A percentile compares a stretch with the other conserved stretches of the same genome.
These are phyloP conservation scores for Aegilops longissima DNA, from an alignment of 176 grass and related monocot species.

Conservation along the genomic window DNA sequence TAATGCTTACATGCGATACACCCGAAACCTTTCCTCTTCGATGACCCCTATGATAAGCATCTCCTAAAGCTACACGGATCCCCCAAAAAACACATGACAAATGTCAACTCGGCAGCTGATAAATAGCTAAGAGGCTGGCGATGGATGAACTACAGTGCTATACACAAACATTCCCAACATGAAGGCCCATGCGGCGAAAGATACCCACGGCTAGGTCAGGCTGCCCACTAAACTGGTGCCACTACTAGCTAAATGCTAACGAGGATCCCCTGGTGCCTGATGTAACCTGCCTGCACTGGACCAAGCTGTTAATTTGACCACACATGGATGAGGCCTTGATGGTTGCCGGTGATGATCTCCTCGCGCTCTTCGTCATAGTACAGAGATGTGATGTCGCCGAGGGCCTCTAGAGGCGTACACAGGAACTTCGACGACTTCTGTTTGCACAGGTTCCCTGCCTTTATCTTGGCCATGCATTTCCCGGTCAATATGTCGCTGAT, in stretches of 20 bases:
- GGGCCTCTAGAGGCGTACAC: conserved; percentile 50
- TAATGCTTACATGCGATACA: background rate
- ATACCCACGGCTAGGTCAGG: background rate
- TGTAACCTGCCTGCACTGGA: background rate
- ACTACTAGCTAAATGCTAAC: background rate
- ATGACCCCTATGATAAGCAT: conserved; percentile 2
- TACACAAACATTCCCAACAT: background rate
- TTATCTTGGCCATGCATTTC: conserved; percentile 75
- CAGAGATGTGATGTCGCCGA: conserved; percentile 55
- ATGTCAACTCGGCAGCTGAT: background rate
- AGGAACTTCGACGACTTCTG: conserved; percentile 30
- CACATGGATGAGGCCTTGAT: conserved; percentile 61
- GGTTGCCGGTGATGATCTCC: conserved; percentile 69
- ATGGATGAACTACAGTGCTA: background rate
- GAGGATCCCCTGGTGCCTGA: background rate
- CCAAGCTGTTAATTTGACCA: conserved; percentile 52
- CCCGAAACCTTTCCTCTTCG: background rate
- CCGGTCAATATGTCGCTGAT: conserved; percentile 74
- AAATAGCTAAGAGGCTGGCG: background rate
- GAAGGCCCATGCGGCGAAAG: background rate
- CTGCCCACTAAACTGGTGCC: background rate
- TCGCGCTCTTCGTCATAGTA: conserved; percentile 67
- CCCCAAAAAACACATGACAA: background rate
- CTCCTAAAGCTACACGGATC: background rate
- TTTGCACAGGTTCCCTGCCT: conserved; percentile 38